phyloP scores from a whole-genome alignment of 768 basidiomycete genomes.

The Trametes elegans region DNA sequence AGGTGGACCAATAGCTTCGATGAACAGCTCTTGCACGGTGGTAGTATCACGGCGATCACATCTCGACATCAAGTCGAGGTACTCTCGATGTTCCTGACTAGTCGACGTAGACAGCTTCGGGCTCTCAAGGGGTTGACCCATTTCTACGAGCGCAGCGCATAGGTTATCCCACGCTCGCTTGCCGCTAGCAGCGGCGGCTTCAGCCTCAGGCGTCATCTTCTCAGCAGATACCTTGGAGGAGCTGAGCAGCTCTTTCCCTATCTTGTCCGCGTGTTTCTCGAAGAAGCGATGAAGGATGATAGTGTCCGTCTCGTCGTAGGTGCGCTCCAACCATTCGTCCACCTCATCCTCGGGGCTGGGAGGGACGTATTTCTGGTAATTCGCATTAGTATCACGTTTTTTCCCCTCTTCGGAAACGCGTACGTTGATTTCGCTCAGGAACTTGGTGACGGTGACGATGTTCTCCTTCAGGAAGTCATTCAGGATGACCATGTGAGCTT shows the following conservation, averaged over 20 bases:
- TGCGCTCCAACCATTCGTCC: constrained; percentile 73
- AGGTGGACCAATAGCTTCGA: constrained; percentile 39
- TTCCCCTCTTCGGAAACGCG: constrained; percentile 18
- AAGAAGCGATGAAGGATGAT: constrained; percentile 84
- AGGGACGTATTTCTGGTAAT: constrained; percentile 42
- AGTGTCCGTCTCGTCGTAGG: constrained; percentile 80
- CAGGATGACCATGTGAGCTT: constrained; percentile 77
- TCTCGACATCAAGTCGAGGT: constrained; percentile 63
- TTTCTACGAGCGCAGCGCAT: constrained; percentile 76
- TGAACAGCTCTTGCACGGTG: constrained; percentile 66
- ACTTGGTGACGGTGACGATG: constrained; percentile 71
- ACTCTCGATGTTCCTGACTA: constrained; percentile 59
- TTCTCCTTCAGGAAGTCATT: constrained; percentile 74
- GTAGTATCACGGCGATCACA: constrained; percentile 58
- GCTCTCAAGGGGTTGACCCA: constrained; percentile 65
- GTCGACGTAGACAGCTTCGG: constrained; percentile 53
- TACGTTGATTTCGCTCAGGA: constrained; percentile 75
- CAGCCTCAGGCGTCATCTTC: constrained; percentile 29
- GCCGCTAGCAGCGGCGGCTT: constrained; percentile 57
- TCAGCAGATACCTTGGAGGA: constrained; percentile 52
- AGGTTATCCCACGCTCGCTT: constrained; percentile 85
- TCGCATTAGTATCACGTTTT: background rate
- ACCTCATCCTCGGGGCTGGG: constrained; percentile 54
- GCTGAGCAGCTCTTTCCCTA: constrained; percentile 83
- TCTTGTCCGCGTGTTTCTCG: constrained; percentile 81